phyloP scores from a whole-genome alignment of 176 grass and related monocot genomes.

The Oryza punctata region DNA sequence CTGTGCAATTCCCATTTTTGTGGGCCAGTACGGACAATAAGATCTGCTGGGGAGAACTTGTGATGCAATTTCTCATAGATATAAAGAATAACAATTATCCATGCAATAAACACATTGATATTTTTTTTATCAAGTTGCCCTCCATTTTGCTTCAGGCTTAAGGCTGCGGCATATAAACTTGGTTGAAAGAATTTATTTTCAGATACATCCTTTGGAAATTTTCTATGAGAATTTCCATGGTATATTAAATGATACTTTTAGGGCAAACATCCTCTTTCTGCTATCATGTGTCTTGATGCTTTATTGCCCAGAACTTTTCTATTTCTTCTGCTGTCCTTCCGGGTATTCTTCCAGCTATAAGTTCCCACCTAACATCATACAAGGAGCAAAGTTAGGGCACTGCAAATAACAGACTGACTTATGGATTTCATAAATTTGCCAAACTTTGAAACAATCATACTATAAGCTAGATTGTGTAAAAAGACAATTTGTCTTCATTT shows the following conservation, averaged over 20 bases:
- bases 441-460: not conserved
- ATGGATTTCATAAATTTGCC: not conserved
- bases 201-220: constrained; percentile 15
- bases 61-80: constrained; percentile 10
- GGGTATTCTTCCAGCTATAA: constrained; percentile 74
- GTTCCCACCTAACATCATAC: constrained; percentile 54
- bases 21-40: not conserved
- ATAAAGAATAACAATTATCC: not conserved
- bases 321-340: constrained; percentile 67
- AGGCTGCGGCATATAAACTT: not conserved
- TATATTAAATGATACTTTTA: not conserved
- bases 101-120: constrained; percentile 4
- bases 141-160: not conserved
- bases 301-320: constrained; percentile 62
- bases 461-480: not conserved
- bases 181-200: not conserved
- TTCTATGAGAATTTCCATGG: not conserved
- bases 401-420: constrained; percentile 17
- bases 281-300: constrained; percentile 34
- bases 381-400: constrained; percentile 6
- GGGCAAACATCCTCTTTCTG: not conserved
- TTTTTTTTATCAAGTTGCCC: constrained; percentile 12
- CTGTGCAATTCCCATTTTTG: not conserved
- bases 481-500: not conserved
- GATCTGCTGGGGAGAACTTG: not conserved